Base-by-base conservation (phyloP, 768 basidiomycete species). In the Mycena haematopus region DNA sequence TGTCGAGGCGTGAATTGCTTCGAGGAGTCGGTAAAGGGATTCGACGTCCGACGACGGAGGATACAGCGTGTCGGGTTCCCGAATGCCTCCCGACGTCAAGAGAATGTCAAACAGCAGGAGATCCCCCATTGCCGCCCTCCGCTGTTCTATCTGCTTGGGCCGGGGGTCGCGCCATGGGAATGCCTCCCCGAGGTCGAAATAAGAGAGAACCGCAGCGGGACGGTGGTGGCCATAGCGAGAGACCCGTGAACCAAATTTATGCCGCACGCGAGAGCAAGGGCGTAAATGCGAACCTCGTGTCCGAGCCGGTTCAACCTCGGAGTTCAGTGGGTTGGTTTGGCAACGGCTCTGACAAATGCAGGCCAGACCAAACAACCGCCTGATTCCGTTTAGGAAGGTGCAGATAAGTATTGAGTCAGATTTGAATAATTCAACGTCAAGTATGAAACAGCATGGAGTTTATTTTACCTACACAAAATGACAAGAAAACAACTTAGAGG, bases 81-180 rank as follows among this genome's bases (percentile, higher is more conserved):
- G 78, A 52, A 93, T 78, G 7, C 87, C 85, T 24, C 90, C 91
- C 15, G 84, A 81, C 10, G 78, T 73, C 40, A 95, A 82, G 6
- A 94, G 81, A 22, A 89, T 83, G 72, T 93, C 91, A 65, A 91
- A 90, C 33, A 94, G 81, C 50, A 93, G 84, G 55, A 80, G 68
- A 71, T 89, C 88, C 29, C 81, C 78, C 76, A 92, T 78, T 38
- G 75, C 74, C 6, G 83, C 83, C 40, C 92, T 85, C 40, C 90
- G 84, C 45, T 80, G 75, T 67, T 86, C 83, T 56, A 93, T 89
- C 73, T 85, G 81, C 63, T 82, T 79, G 50, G 80, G 81, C 33
- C 78, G 76, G 42, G 81, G 78, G 19, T 77, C 75, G 63, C 79
- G 79, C 84, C 87, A 92, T 50, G 91, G 79, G 73, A 92, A 91